phyloP scores from a whole-genome alignment of 306 rosid genomes.

The Morella rubra region DNA sequence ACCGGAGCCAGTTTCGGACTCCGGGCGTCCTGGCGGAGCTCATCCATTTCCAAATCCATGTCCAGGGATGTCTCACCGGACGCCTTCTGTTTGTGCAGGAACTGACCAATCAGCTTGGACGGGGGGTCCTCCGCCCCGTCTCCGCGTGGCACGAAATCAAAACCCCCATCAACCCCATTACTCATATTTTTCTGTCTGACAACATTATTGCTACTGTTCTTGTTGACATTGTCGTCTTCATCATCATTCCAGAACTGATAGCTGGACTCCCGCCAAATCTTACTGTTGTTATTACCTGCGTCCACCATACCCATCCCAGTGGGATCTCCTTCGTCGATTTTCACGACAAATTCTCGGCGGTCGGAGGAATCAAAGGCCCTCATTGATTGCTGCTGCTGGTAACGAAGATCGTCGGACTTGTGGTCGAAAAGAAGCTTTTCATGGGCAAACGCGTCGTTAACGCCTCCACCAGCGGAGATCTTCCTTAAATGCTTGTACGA shows the following conservation, averaged over 20 bases:
- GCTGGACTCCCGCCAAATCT: conserved; percentile 62
- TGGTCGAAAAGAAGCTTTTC: conserved; percentile 57
- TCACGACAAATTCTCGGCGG: conserved; percentile 50
- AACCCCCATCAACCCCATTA: conserved; percentile 14
- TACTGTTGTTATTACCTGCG: not conserved
- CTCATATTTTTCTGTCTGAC: not conserved
- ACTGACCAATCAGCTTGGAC: conserved; percentile 65
- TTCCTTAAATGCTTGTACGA: conserved; percentile 35
- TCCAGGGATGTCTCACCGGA: conserved; percentile 73
- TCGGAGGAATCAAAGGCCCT: not conserved
- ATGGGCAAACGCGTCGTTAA: not conserved
- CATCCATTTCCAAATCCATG: conserved; percentile 96
- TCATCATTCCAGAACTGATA: conserved; percentile 50
- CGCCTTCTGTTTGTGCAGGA: conserved; percentile 68
- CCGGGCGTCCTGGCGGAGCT: conserved; percentile 43
- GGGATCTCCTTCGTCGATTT: conserved; percentile 47
- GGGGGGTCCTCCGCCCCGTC: conserved; percentile 66
- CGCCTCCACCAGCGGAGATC: conserved; percentile 30
- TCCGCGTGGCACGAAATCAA: conserved; percentile 39
- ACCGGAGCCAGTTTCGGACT: conserved; percentile 39
- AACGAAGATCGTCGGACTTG: not conserved
- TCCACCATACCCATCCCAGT: not conserved
- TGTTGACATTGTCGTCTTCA: not conserved
- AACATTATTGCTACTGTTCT: not conserved
- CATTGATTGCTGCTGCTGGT: conserved; percentile 17